Percentiles rank a stretch among this genome's conserved stretches.
phyloP scores from a whole-genome alignment of 768 basidiomycete species.

The Leccinum aurantiacum region DNA sequence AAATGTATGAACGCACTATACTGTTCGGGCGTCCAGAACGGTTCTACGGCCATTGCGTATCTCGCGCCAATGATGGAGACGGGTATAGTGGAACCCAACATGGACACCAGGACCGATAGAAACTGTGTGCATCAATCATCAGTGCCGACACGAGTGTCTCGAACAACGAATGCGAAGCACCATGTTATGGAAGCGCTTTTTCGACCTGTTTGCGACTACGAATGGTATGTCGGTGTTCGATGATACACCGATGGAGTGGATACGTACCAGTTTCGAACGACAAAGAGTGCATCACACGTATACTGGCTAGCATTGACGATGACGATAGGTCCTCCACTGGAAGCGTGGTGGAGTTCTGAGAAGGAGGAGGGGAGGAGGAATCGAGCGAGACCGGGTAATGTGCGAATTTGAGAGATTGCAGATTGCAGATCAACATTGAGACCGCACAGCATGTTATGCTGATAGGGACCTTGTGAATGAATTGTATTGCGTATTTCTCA shows the following conservation, averaged over 20 bases:
- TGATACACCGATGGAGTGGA: neutral
- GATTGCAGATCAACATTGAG: too few species aligned
- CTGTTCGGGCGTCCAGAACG: slow-evolving; percentile 84
- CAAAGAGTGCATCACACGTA: too few species aligned
- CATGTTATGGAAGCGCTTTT: slow-evolving; percentile 72
- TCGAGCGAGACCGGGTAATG: too few species aligned
- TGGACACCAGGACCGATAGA: slow-evolving; percentile 58
- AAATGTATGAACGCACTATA: slow-evolving; percentile 51
- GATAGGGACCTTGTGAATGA: too few species aligned
- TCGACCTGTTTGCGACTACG: slow-evolving; percentile 75
- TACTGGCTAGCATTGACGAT: too few species aligned
- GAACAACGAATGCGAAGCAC: slow-evolving; percentile 35
- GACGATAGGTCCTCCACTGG: too few species aligned
- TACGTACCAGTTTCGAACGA: slow-evolving; percentile 67
- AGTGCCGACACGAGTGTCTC: slow-evolving; percentile 1
- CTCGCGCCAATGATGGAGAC: slow-evolving; percentile 74
- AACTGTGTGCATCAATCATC: slow-evolving; percentile 42
- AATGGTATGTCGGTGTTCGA: neutral
- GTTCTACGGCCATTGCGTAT: slow-evolving; percentile 72
- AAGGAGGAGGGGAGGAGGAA: too few species aligned
- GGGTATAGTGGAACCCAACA: slow-evolving; percentile 77
- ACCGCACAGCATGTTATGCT: too few species aligned
- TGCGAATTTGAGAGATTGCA: too few species aligned
- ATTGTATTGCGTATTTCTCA: too few species aligned
- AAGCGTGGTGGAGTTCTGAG: too few species aligned